A percentile compares a stretch with the other conserved stretches of the same genome.
These are phyloP conservation scores for Aethionema arabicum DNA, from an alignment of 345 rosid genomes.

Conservation along the genomic window DNA sequence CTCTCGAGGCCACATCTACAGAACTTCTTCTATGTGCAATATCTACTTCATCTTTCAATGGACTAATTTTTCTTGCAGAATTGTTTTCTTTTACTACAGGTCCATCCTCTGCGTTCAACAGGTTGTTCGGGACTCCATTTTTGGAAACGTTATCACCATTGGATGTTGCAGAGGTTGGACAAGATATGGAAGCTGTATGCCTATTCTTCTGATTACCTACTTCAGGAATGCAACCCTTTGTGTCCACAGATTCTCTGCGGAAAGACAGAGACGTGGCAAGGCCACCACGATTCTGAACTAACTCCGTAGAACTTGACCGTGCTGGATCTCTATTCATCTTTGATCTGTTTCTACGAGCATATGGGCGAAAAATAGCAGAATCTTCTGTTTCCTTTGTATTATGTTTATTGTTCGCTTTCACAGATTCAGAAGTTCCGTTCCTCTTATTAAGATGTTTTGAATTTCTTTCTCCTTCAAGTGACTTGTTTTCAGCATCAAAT, in stretches of 20 bases:
- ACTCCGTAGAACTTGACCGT: slow-evolving; percentile 70
- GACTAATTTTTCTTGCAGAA: slow-evolving; percentile 38
- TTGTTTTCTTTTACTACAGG: slow-evolving; percentile 37
- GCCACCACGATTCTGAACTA: slow-evolving; percentile 59
- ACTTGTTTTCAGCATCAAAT: slow-evolving; percentile 74
- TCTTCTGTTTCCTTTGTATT: slow-evolving; percentile 85
- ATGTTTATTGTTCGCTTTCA: slow-evolving; percentile 52
- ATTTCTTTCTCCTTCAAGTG: slow-evolving; percentile 55
- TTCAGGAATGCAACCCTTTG: slow-evolving; percentile 49
- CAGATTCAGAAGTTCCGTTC: slow-evolving; percentile 51
- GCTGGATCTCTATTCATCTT: slow-evolving; percentile 78
- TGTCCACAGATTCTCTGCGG: slow-evolving; percentile 53
- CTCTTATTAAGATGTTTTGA: slow-evolving; percentile 47
- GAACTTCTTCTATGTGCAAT: slow-evolving; percentile 33
- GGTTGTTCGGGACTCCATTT: slow-evolving; percentile 39
- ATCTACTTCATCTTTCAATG: slow-evolving; percentile 41
- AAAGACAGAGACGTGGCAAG: slow-evolving; percentile 54
- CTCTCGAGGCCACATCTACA: slow-evolving; percentile 38
- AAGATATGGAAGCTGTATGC: slow-evolving; percentile 40
- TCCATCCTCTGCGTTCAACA: slow-evolving; percentile 44
- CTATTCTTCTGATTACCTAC: slow-evolving; percentile 54
- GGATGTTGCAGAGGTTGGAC: slow-evolving; percentile 43
- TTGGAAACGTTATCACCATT: slow-evolving; percentile 57
- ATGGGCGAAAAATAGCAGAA: slow-evolving; percentile 90
- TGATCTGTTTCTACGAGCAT: slow-evolving; percentile 91